Conservation (phyloP, 2,329 filamentous ascomycete genomes). For the Ceratocystiopsis sp. region DNA sequence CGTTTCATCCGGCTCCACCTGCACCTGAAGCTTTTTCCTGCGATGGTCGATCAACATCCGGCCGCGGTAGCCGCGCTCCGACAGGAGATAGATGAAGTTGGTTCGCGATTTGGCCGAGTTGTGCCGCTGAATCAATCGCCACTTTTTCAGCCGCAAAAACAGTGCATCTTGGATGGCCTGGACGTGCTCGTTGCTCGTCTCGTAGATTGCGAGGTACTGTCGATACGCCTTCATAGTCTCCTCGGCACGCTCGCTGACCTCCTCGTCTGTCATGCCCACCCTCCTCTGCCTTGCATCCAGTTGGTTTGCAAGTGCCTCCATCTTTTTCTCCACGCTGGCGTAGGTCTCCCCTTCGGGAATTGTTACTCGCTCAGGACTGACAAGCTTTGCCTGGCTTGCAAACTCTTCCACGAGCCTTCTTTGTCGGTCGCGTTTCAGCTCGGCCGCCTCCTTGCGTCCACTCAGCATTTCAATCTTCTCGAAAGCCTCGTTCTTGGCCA, state of each 20-base stretch:
- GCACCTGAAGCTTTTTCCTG: conserved; percentile 56
- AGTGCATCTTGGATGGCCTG: conserved; percentile 40
- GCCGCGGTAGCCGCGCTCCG: conserved; percentile 77
- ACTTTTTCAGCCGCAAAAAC: conserved; percentile 52
- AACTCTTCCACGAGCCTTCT: conserved; percentile 33
- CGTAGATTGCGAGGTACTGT: conserved; percentile 25
- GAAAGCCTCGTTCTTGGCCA: conserved; percentile 44
- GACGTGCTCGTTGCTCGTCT: conserved; percentile 25
- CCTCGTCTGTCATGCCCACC: conserved; percentile 46
- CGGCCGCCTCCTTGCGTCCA: conserved; percentile 13
- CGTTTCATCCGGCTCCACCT: conserved; percentile 56
- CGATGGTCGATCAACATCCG: conserved; percentile 63
- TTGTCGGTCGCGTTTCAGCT: conserved; percentile 30
- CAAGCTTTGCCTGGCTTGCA: conserved; percentile 32
- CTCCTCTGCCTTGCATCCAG: conserved; percentile 36
- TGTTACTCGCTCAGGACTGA: conserved; percentile 38
- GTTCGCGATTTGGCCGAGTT: conserved; percentile 77
- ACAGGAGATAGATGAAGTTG: conserved; percentile 76
- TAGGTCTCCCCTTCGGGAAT: conserved; percentile 49
- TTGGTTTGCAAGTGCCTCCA: conserved; percentile 37
- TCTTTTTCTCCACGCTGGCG: conserved; percentile 35
- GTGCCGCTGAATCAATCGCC: conserved; percentile 63
- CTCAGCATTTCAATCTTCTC: conserved; percentile 16
- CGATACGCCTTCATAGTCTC: conserved; percentile 22
- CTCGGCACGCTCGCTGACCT: conserved; percentile 37